Base-by-base conservation (phyloP, 148 eudicot species). In the Chenopodium formosanum region DNA sequence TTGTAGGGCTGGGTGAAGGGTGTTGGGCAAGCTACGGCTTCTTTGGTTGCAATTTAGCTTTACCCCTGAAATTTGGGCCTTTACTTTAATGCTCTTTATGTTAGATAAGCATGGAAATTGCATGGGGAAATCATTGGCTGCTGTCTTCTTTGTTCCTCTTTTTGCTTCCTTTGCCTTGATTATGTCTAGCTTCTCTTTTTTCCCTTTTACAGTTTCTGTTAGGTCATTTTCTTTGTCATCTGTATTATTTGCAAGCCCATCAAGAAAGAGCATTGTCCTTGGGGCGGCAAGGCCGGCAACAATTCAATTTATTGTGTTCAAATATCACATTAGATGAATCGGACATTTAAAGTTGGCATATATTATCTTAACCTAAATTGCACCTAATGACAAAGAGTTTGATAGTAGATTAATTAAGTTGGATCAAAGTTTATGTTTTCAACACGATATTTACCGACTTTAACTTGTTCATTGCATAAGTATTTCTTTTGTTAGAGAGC, bases 81-180 rank as follows among this genome's bases (percentile, higher is more conserved):
- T 40, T 40, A 72, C 29, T 40, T 46, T 44, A 46, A 6, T 69
- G 37, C 29, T 67, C 19, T 13, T 29, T 31, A 29, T 67, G 19
- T 70, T 70, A 14, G 20, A 34, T 72, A 72, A 56, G 75, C 75
- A 72, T 72, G 73, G 31, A 53, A 72, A 72, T 72, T 72, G 75
- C 75, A 72, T 46, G 75, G 11, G 7, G 23, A 44, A 7, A 72
- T 70, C 20, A 70, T 70, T 70, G 74, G 74, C 23, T 70, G 50
- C 50, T 40, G 9, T 37, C 48, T 70, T 32, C 73, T 70, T 70
- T 70, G 50, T 70, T 70, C 10, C 27, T 17, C 74, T 70, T 72
- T 72, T 40, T 47, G 56, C 20, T 37, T 70, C 23, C 74, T 37
- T 37, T 46, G 56, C 75, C 53, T 46, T 70, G 46, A 70, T 70